Evolutionary conservation across 352 stramenopile species (phyloP).

Genomic region (Globisporangium orthogonon): DNA sequence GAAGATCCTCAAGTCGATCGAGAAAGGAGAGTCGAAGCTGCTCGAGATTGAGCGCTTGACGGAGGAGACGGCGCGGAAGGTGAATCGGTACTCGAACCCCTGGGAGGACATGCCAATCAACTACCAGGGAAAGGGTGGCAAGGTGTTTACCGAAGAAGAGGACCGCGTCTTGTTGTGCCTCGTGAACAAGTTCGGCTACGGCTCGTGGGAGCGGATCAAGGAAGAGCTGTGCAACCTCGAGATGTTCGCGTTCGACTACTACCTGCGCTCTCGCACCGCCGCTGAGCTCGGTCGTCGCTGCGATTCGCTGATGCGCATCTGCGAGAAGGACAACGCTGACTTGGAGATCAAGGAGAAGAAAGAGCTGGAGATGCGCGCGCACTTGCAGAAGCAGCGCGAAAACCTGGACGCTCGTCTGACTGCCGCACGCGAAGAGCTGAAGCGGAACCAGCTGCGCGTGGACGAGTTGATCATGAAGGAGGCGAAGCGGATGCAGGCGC

Average conservation of each 20-base stretch:
- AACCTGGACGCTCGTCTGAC: slow-evolving; percentile 60
- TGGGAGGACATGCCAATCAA: slow-evolving; percentile 87
- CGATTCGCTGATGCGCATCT: slow-evolving; percentile 93
- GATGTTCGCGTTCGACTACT: slow-evolving; percentile 98
- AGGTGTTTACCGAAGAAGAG: slow-evolving; percentile 96
- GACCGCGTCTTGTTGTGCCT: slow-evolving; percentile 96
- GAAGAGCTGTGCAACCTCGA: slow-evolving; percentile 91
- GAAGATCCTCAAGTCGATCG: slow-evolving; percentile 84
- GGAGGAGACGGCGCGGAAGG: slow-evolving; percentile 65
- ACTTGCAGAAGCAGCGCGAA: slow-evolving; percentile 63
- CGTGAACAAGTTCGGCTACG: slow-evolving; percentile 97
- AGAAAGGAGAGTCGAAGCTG: slow-evolving; percentile 84
- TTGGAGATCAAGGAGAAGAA: slow-evolving; percentile 74
- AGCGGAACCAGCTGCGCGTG: slow-evolving; percentile 69
- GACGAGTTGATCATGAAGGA: slow-evolving; percentile 88
- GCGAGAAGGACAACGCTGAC: slow-evolving; percentile 91
- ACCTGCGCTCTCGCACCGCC: slow-evolving; percentile 95
- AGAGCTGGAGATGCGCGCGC: slow-evolving; percentile 48
- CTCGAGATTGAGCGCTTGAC: slow-evolving; percentile 83
- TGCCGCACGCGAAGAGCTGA: slow-evolving; percentile 62
- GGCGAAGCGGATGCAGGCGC: slow-evolving; percentile 78
- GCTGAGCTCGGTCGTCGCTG: slow-evolving; percentile 95
- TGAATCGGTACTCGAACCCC: slow-evolving; percentile 73
- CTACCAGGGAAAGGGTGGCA: slow-evolving; percentile 87
- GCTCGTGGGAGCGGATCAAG: slow-evolving; percentile 95